Base-by-base conservation (phyloP, 768 basidiomycete genomes). In the Tremella yokohamensis region DNA sequence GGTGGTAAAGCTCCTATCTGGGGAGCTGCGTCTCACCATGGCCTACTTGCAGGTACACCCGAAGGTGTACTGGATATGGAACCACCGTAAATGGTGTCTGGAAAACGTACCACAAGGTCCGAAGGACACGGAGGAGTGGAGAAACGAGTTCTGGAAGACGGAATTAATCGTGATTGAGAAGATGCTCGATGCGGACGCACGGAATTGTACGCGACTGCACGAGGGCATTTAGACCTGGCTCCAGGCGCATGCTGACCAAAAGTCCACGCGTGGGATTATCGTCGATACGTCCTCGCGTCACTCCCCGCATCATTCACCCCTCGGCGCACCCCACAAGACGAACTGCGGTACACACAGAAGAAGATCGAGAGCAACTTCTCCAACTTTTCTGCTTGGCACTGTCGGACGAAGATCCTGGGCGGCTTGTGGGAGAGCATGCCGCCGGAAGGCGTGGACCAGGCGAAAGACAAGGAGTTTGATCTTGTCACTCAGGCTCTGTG, bases 31-130 rank as follows among this genome's bases (percentile, higher is more conserved):
- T 1, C 82, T 92, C 79, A 97, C 93, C 0, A 89, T 86, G 73
- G 78, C 81, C 3, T 85, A 87, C 6, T 82, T 99, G 44, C 87
- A 88, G 68, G 80, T 82, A 8, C 84, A 93, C 70, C 96, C 96
- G 13, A 99, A 98, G 73, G 86, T 96, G 18, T 99, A 99, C 74
- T 91, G 89, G 87, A 91, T 98, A 66, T 99, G 96, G 96, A 97
- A 92, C 72, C 92, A 99, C 69, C 84, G 96, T 39, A 81, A 86
- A 66, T 98, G 96, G 96, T 93, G 93, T 70, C 83, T 99, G 1
- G 87, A 88, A 73, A 84, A 87, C 54, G 83, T 94, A 11, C 93
- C 94, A 0, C 80, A 82, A 52, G 87, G 85, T 1, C 89, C 90
- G 0, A 77, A 75, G 0, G 58, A 49, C 12, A 79, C 80, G n/a